Evolutionary conservation across 164 flowering plant species (phyloP), one percentile per base, ranked within the genome.

Genomic region (Nymphaea colorata): DNA sequence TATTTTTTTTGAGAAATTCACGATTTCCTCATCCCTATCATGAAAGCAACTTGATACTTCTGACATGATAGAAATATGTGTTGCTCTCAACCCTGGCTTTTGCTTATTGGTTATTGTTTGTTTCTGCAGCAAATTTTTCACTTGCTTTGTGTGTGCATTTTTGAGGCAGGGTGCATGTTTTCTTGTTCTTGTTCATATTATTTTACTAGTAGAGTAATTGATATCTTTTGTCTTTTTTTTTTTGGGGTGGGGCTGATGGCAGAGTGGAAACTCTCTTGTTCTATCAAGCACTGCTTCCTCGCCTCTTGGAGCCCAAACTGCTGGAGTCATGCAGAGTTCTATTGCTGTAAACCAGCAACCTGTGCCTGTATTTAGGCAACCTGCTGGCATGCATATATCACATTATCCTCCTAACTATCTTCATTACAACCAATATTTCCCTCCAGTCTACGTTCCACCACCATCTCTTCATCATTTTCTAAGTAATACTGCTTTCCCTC

Each of bases 301-400:
- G 55, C 80, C 96, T 7, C 80, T 85, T 61, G 89, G 68, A 18
- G 85, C 83, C 70, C 96, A 87, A 73, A 78, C 91, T 67, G 82
- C 87, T 66, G 98, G 92, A 62, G 79, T 85, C 18, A 78, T 87
- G 94, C 98, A 82, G 67, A 85, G 80, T 66, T 85, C 96, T 61
- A 73, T 86, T 61, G 78, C 87, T 68, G 79, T 85, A 47, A 77
- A 90, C 61, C 96, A 85, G 78, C 98, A 85, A 70, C 84, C 93
- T 55, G 73, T 90, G 47, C 91, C 94, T 63, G 80, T 90, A 57
- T 90, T 88, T 71, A 80, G 95, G 10, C 93, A 86, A 15, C 94
- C 94, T 59, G 44, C 85, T 53, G 95, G 95, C 69, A 64, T 89
- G 67, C 91, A 83, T 66, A 64, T 92, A 47, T 75, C 94, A 3